Conservation (phyloP, 108 stramenopile genomes). For the Skeletonema costatum region DNA sequence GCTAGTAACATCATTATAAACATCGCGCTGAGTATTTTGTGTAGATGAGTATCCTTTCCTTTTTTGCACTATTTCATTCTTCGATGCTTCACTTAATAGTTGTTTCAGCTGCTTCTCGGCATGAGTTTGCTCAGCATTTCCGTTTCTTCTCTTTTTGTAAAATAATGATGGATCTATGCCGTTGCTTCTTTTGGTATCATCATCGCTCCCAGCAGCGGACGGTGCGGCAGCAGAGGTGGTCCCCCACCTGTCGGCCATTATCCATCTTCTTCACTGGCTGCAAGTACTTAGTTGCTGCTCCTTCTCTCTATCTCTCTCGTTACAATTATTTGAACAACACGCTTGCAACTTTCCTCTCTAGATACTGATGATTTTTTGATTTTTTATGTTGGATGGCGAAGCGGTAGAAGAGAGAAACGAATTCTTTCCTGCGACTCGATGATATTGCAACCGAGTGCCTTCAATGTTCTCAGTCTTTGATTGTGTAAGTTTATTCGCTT, state of each 20-base stretch:
- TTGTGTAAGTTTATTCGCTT: too few species aligned
- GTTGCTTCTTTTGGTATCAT: slow-evolving; percentile 1
- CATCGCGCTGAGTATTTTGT: slow-evolving; percentile 49
- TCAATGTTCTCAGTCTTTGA: too few species aligned
- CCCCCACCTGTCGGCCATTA: slow-evolving; percentile 3
- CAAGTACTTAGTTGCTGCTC: too few species aligned
- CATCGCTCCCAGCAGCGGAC: not conserved
- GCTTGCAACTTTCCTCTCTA: too few species aligned
- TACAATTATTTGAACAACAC: too few species aligned
- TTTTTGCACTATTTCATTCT: slow-evolving; percentile 32
- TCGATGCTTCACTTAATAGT: slow-evolving; percentile 25
- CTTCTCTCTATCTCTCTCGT: too few species aligned
- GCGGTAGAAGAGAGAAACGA: too few species aligned
- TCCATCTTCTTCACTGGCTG: not conserved
- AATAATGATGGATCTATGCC: slow-evolving; percentile 40
- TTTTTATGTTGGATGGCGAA: too few species aligned
- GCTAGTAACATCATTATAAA: slow-evolving; percentile 57
- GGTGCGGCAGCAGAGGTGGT: not conserved
- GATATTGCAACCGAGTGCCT: too few species aligned
- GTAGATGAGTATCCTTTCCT: slow-evolving; percentile 22
- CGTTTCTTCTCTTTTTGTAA: slow-evolving; percentile 25
- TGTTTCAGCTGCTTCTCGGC: slow-evolving; percentile 18
- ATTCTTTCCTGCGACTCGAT: too few species aligned
- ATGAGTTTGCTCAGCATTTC: not conserved
- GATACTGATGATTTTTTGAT: too few species aligned